These are phyloP conservation scores for Fusarium mangiferae DNA, from an alignment of 2,329 filamentous ascomycete species.

Conservation along the genomic window DNA sequence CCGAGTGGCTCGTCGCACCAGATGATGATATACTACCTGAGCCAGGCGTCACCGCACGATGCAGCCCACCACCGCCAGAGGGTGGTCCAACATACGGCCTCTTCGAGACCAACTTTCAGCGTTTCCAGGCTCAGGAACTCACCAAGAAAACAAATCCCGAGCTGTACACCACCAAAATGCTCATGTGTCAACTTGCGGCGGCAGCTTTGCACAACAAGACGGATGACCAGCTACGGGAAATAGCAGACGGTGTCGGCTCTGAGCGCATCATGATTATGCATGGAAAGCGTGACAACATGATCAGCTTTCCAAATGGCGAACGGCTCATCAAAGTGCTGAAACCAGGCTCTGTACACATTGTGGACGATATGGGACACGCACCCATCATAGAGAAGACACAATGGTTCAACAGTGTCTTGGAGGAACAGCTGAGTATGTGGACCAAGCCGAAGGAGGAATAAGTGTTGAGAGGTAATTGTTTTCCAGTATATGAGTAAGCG, in stretches of 20 bases:
- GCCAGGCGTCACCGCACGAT: slow-evolving; percentile 53
- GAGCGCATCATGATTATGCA: slow-evolving; percentile 82
- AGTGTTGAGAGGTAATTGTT: background rate
- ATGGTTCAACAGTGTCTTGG: slow-evolving; percentile 75
- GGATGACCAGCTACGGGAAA: slow-evolving; percentile 57
- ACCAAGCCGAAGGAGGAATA: slow-evolving; percentile 54
- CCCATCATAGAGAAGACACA: slow-evolving; percentile 75
- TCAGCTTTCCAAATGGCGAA: slow-evolving; percentile 75
- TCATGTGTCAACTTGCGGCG: slow-evolving; percentile 81
- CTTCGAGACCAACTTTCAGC: slow-evolving; percentile 82
- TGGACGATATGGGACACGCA: slow-evolving; percentile 81
- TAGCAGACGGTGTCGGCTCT: slow-evolving; percentile 76
- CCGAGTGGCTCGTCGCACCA: slow-evolving; percentile 68
- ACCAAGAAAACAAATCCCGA: slow-evolving; percentile 72
- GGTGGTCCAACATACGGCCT: slow-evolving; percentile 54
- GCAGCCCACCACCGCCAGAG: slow-evolving; percentile 47
- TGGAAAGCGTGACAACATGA: slow-evolving; percentile 81
- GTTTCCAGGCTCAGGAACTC: slow-evolving; percentile 83
- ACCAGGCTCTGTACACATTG: slow-evolving; percentile 69
- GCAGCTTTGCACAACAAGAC: slow-evolving; percentile 84
- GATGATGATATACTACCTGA: slow-evolving; percentile 67
- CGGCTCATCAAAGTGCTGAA: slow-evolving; percentile 72
- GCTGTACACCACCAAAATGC: slow-evolving; percentile 72
- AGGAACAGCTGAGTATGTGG: slow-evolving; percentile 64
- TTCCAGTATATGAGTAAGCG: background rate